Evolutionary conservation across 177 flowering plant genomes (phyloP).

Genomic region (Vitis hybrid): DNA sequence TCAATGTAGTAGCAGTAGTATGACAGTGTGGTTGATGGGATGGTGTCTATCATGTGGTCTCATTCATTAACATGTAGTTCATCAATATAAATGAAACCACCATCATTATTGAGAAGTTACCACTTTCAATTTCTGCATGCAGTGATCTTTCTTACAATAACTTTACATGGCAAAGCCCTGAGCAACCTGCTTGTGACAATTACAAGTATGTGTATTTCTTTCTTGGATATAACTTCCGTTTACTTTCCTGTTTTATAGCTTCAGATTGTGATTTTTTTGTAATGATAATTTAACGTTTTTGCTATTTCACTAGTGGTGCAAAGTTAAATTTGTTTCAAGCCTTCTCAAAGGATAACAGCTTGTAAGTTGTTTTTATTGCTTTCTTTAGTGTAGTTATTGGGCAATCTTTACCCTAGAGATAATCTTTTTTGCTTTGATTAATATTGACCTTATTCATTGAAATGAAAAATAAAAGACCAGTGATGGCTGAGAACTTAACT

Average conservation of each 20-base stretch:
- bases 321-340: constrained; percentile 58
- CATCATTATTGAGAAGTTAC: neutral
- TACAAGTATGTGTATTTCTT: constrained; percentile 30
- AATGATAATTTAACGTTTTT: neutral
- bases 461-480: no score
- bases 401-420: neutral
- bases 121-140: constrained; percentile 12
- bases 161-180: constrained; percentile 50
- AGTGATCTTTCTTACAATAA: constrained; percentile 86
- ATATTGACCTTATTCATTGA: no score
- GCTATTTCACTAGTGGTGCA: constrained; percentile 28
- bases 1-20: no score
- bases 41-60: no score
- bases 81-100: neutral
- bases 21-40: no score
- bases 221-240: neutral
- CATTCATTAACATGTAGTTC: neutral
- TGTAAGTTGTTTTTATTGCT: constrained; percentile 40
- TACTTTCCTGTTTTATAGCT: neutral
- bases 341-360: constrained; percentile 30
- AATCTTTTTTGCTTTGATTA: neutral
- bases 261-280: neutral
- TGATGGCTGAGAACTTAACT: no score
- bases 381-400: neutral
- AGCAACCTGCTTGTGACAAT: constrained; percentile 40